Evolutionary conservation across 129 eudicot genomes (phyloP), one percentile per base, ranked within the genome.

Genomic region (sunflower (Helianthus annuus)): DNA sequence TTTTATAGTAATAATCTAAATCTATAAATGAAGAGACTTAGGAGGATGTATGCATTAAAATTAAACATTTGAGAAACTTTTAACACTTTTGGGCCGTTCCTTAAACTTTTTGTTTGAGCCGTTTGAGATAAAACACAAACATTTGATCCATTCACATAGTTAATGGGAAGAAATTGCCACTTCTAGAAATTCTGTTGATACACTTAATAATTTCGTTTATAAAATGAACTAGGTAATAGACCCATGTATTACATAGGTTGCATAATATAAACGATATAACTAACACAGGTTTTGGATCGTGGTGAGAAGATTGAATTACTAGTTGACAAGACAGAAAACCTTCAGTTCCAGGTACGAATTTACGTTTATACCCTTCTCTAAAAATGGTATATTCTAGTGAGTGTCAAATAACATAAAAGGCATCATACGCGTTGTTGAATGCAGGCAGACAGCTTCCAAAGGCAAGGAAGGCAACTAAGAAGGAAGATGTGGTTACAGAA

Each of bases 251-350:
- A 19, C 22, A 19, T 0, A 0, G 22, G 22, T 19, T 19, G 22
- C 22, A 19, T 19, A 19, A 19, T 19, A 19, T 19, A 19, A 19
- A 19, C 22, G 22, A 19, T 19, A 19, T 19, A 19, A 19, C 0
- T 19, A 19, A 19, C 0, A 19, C 22, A 19, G 99, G 99, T 94
- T 76, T 72, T 94, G 80, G 99, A 90, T 82, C 97, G 99, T 55
- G 99, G 99, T 13, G 99, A 94, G 92, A 94, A 90, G 85, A 94
- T 94, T 55, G 99, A 94, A 76, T 62, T 94, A 52, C 83, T 94
- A 42, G 99, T 94, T 9, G 99, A 94, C 52, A 94, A 94, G 66
- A 86, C 99, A 36, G 99, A 94, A 78, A 94, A 94, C 85, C 99
- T 94, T 81, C 99, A 90, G 77, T 94, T 90, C 82, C 99, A 94